A percentile compares a stretch with the other conserved stretches of the same genome.
Conservation (phyloP, 352 stramenopile species). For the Phytophthora vignae region DNA sequence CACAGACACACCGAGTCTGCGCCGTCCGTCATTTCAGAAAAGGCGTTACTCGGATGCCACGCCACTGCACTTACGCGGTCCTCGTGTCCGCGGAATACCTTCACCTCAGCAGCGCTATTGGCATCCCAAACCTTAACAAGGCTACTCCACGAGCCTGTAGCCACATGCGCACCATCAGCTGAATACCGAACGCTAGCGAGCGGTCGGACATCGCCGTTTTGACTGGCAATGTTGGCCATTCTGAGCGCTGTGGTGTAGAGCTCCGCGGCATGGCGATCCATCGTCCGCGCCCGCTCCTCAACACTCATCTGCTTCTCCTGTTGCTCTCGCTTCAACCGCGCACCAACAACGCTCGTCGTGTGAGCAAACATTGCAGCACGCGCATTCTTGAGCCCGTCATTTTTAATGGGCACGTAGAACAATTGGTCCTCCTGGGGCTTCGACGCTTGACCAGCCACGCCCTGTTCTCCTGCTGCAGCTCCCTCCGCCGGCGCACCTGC, state of each 20-base stretch:
- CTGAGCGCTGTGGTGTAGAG: conserved; percentile 81
- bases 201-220: conserved; percentile 94
- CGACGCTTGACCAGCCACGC: not conserved
- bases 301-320: conserved; percentile 37
- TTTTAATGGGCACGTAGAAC: conserved; percentile 86
- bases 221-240: conserved; percentile 92
- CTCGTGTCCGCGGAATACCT: conserved; percentile 88
- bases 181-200: conserved; percentile 83
- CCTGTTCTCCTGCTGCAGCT: conserved; percentile 11
- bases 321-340: conserved; percentile 67
- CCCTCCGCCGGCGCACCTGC: conserved; percentile 11
- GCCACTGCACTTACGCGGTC: conserved; percentile 88
- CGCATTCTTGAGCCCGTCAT: conserved; percentile 85
- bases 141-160: conserved; percentile 94
- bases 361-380: conserved; percentile 84
- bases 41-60: conserved; percentile 73
- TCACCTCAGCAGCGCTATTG: conserved; percentile 62
- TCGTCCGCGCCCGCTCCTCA: conserved; percentile 54
- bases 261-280: conserved; percentile 71
- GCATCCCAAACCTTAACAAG: conserved; percentile 96
- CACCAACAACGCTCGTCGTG: conserved; percentile 68
- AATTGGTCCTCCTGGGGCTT: conserved; percentile 72
- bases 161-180: conserved; percentile 65
- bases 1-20: conserved; percentile 74
- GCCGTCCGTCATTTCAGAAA: conserved; percentile 68